Evolutionary conservation across 2,329 filamentous ascomycete genomes (phyloP).

Genomic region (Chaetoscypha palmicola): DNA sequence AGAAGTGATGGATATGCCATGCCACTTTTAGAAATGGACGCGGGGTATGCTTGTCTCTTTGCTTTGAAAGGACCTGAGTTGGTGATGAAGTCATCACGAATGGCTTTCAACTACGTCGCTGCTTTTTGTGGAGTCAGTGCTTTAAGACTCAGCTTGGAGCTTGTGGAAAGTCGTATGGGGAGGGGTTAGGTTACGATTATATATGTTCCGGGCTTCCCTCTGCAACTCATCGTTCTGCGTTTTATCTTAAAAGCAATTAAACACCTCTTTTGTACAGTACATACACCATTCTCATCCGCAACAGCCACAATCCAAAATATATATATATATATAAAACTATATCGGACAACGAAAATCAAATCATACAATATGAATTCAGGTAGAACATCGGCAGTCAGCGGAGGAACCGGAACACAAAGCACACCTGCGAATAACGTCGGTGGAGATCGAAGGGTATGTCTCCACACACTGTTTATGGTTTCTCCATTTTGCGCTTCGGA

Average conservation of each 20-base stretch:
- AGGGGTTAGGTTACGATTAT: too few relatives aligned
- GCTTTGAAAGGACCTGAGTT: background rate
- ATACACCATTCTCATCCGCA: too few relatives aligned
- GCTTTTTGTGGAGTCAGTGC: background rate
- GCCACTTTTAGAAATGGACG: background rate
- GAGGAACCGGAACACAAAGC: constrained; percentile 15
- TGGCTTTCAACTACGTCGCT: too few relatives aligned
- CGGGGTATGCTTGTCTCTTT: background rate
- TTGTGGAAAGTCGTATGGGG: too few relatives aligned
- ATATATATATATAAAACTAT: too few relatives aligned
- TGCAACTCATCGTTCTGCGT: too few relatives aligned
- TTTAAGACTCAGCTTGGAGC: too few relatives aligned
- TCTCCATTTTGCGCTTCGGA: background rate
- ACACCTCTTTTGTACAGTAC: too few relatives aligned
- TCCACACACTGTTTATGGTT: background rate
- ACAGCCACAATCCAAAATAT: too few relatives aligned
- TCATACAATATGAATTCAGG: constrained; percentile 1
- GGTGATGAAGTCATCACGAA: background rate
- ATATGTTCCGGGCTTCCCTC: too few relatives aligned
- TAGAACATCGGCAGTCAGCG: constrained; percentile 17
- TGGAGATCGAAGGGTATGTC: constrained; percentile 20
- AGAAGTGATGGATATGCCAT: too few relatives aligned
- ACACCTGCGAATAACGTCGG: constrained; percentile 25
- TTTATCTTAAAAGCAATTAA: too few relatives aligned
- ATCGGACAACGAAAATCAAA: background rate